These are phyloP conservation scores for Epichloe coenophiala DNA, from an alignment of 2,329 filamentous ascomycete species.

Conservation along the genomic window DNA sequence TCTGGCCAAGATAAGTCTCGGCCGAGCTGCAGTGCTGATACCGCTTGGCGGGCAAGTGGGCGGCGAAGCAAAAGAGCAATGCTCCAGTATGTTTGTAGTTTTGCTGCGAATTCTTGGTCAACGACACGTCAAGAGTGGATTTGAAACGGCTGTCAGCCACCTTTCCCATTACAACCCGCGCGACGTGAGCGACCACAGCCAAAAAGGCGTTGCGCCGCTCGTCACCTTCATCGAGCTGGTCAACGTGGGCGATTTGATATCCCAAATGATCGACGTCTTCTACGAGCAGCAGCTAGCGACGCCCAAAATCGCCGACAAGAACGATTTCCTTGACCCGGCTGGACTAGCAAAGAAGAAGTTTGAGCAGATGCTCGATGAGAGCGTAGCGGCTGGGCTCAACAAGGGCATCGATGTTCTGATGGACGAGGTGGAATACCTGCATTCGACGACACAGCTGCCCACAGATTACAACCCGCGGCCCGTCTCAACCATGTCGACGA, in stretches of 20 bases:
- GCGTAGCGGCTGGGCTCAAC: slow-evolving; percentile 87
- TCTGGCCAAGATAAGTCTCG: slow-evolving; percentile 73
- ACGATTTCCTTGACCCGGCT: slow-evolving; percentile 87
- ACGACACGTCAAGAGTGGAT: slow-evolving; percentile 81
- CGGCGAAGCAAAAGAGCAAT: slow-evolving; percentile 75
- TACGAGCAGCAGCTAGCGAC: slow-evolving; percentile 88
- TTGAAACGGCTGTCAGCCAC: slow-evolving; percentile 84
- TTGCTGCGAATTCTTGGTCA: slow-evolving; percentile 75
- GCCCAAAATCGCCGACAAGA: slow-evolving; percentile 72
- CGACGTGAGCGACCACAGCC: slow-evolving; percentile 58
- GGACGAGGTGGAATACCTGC: slow-evolving; percentile 94
- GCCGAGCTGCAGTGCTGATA: slow-evolving; percentile 73
- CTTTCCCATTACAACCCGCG: slow-evolving; percentile 84
- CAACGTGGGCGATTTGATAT: slow-evolving; percentile 93
- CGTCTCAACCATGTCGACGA: slow-evolving; percentile 9
- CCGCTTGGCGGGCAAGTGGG: slow-evolving; percentile 66
- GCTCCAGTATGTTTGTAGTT: slow-evolving; percentile 74
- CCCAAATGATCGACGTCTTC: slow-evolving; percentile 98
- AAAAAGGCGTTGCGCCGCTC: slow-evolving; percentile 70
- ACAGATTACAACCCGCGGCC: slow-evolving; percentile 76
- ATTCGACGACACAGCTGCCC: slow-evolving; percentile 72
- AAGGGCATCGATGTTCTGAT: slow-evolving; percentile 97
- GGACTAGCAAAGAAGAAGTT: slow-evolving; percentile 96
- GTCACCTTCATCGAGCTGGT: slow-evolving; percentile 95
- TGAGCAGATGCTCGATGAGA: slow-evolving; percentile 96